Evolutionary conservation across 2,329 filamentous ascomycete species (phyloP).

Genomic region (Dothistroma septosporum): DNA sequence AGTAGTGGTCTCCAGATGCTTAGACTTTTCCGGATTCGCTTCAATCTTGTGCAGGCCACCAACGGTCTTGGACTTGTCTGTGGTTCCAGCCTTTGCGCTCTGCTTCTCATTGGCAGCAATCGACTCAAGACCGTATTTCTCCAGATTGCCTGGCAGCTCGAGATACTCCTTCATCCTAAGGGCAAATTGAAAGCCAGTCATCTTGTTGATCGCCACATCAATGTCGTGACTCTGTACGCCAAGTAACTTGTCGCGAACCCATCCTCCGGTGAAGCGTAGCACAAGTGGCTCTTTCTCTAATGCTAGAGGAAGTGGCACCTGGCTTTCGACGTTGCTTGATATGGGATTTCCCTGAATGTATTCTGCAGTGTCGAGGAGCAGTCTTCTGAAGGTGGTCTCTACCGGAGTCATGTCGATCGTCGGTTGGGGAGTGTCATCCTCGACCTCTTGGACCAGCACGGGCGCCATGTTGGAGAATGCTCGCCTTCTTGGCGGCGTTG

Average conservation of each 20-base stretch:
- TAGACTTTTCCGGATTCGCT: conserved; percentile 91
- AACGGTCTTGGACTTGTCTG: conserved; percentile 54
- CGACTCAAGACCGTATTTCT: conserved; percentile 55
- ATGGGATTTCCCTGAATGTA: conserved; percentile 54
- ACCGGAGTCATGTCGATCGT: conserved; percentile 59
- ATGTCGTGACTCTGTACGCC: conserved; percentile 72
- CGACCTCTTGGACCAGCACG: conserved; percentile 31
- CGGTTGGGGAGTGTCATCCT: conserved; percentile 19
- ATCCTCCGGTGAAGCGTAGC: conserved; percentile 77
- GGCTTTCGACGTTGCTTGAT: conserved; percentile 22
- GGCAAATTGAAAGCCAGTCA: conserved; percentile 78
- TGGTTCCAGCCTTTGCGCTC: conserved; percentile 38
- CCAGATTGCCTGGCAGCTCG: conserved; percentile 54
- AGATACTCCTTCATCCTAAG: conserved; percentile 65
- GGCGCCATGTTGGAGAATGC: conserved; percentile 27
- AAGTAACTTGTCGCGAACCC: conserved; percentile 81
- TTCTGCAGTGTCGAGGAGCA: conserved; percentile 76
- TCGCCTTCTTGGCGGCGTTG: conserved; percentile 10
- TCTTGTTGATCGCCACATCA: conserved; percentile 77
- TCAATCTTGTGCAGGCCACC: conserved; percentile 82
- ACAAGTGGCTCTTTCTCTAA: conserved; percentile 48
- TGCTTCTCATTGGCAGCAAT: conserved; percentile 36
- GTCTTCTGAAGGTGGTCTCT: conserved; percentile 67
- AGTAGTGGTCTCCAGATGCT: conserved; percentile 89
- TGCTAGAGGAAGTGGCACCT: conserved; percentile 41